Evolutionary conservation across 805 yeast species (phyloP).

Genomic region (Grigorovia humatica): DNA sequence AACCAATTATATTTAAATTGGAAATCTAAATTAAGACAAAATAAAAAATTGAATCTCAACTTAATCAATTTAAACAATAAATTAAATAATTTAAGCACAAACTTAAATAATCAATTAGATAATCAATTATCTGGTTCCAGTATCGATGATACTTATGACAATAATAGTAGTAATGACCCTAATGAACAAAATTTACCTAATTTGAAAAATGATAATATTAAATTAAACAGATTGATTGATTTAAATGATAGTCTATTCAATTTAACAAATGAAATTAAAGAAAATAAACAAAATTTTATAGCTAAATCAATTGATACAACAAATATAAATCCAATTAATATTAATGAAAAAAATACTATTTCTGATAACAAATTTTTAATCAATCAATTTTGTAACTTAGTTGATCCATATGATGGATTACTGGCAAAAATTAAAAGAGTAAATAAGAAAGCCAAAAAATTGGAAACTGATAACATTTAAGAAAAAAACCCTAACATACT

Average conservation of each 20-base stretch:
- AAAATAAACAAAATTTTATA: not conserved
- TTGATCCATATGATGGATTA: constrained; percentile 3
- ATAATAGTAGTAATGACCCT: not conserved
- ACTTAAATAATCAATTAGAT: not conserved
- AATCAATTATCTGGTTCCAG: not conserved
- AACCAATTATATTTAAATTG: constrained; percentile 13
- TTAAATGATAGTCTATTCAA: not conserved
- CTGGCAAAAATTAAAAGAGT: not conserved
- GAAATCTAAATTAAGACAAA: not conserved
- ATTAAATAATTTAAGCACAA: not conserved
- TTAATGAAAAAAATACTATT: not conserved
- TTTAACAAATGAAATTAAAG: not conserved
- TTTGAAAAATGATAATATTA: not conserved
- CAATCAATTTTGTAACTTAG: not conserved
- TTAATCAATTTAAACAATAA: not conserved
- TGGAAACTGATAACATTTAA: constrained; percentile 19
- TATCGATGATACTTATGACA: not conserved
- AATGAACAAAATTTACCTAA: not conserved
- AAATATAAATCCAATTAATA: not conserved
- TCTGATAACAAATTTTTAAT: not conserved
- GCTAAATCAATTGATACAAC: not conserved
- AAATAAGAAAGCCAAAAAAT: constrained; percentile 2
- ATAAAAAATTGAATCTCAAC: not conserved
- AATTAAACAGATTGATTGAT: not conserved
- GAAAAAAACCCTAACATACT: too few species aligned